Percentiles rank a stretch among this genome's conserved stretches.
These are phyloP conservation scores for Tolypocladium cylindrosporum DNA, from an alignment of 2,329 filamentous ascomycete species.

Conservation along the genomic window DNA sequence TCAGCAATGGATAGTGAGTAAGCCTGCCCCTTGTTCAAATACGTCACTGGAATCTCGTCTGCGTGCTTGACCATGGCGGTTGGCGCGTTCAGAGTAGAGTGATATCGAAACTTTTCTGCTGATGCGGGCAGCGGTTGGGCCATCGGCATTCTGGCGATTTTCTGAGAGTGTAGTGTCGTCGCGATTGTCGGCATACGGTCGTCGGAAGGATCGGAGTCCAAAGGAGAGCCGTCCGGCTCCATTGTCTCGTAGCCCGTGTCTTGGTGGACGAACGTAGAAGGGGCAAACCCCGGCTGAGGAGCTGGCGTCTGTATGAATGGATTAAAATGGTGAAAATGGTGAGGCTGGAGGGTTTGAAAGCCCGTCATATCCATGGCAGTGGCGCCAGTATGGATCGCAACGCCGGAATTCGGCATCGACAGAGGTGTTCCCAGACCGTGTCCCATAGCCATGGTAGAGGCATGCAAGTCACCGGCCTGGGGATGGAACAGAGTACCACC, in stretches of 20 bases:
- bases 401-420: constrained; percentile 63
- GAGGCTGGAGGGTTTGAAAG: constrained; percentile 53
- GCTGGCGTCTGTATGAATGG: constrained; percentile 57
- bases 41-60: constrained; percentile 93
- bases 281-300: constrained; percentile 55
- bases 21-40: constrained; percentile 93
- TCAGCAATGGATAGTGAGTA: constrained; percentile 83
- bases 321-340: constrained; percentile 58
- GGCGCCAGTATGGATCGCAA: constrained; percentile 49
- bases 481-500: constrained; percentile 72
- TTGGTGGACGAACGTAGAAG: constrained; percentile 71
- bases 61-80: constrained; percentile 90
- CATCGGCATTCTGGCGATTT: constrained; percentile 35
- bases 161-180: constrained; percentile 45
- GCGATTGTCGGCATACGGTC: constrained; percentile 47
- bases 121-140: constrained; percentile 37
- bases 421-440: constrained; percentile 74
- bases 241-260: constrained; percentile 73
- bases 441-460: constrained; percentile 62
- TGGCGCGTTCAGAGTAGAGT: constrained; percentile 81
- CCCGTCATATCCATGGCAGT: constrained; percentile 54
- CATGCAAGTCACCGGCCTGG: constrained; percentile 80
- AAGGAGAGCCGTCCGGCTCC: constrained; percentile 62
- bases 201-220: constrained; percentile 44
- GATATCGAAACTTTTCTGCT: constrained; percentile 74